Evolutionary conservation across 1,284 basidiomycete species (phyloP).

Genomic region (Cutaneotrichosporon cutaneum): DNA sequence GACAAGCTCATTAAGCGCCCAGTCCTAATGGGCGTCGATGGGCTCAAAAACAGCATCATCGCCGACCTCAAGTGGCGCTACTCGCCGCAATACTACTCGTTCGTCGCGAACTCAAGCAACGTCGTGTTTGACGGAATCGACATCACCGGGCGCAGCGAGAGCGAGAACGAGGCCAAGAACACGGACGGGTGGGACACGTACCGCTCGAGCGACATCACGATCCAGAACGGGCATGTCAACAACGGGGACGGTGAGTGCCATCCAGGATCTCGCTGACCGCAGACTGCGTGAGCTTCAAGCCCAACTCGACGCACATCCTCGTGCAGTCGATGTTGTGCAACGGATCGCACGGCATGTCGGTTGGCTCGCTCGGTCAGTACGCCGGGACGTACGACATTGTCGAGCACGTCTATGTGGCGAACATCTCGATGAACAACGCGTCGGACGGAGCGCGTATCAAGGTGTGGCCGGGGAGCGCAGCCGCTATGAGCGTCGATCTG

Average conservation of each 20-base stretch:
- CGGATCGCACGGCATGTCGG: slow-evolving; percentile 60
- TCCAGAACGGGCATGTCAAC: slow-evolving; percentile 13
- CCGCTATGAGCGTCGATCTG: slow-evolving; percentile 34
- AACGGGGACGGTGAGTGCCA: slow-evolving; percentile 13
- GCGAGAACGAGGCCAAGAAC: slow-evolving; percentile 51
- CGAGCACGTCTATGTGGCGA: slow-evolving; percentile 62
- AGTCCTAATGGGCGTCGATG: slow-evolving; percentile 26
- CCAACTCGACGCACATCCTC: slow-evolving; percentile 63
- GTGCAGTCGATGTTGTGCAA: slow-evolving; percentile 64
- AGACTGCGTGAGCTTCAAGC: slow-evolving; percentile 67
- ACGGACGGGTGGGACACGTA: slow-evolving; percentile 68
- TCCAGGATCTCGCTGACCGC: neutral
- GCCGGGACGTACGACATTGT: slow-evolving; percentile 62
- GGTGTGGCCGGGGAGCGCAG: slow-evolving; percentile 55
- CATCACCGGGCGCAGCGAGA: slow-evolving; percentile 31
- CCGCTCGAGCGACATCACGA: slow-evolving; percentile 44
- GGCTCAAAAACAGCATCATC: slow-evolving; percentile 8
- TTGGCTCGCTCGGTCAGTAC: slow-evolving; percentile 62
- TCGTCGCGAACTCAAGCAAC: slow-evolving; percentile 60
- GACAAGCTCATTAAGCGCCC: slow-evolving; percentile 31
- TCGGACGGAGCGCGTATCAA: slow-evolving; percentile 68
- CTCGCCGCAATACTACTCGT: slow-evolving; percentile 32
- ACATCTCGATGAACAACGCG: slow-evolving; percentile 63
- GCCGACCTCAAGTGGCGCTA: slow-evolving; percentile 21
- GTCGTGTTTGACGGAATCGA: slow-evolving; percentile 57